Conservation (phyloP, 805 yeast genomes). For the Ascoidea asiatica region DNA sequence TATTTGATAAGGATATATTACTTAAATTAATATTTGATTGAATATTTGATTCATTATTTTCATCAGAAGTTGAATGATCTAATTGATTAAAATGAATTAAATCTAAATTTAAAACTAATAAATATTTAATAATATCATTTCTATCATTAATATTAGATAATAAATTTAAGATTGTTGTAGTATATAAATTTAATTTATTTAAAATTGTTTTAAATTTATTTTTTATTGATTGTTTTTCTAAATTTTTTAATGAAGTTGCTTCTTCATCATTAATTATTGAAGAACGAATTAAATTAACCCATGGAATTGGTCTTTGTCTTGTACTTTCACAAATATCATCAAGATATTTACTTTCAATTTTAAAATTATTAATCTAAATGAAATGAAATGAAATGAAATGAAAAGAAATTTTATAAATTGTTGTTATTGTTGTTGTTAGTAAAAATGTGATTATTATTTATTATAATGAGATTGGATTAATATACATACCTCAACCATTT, state of each 20-base stretch:
- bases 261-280: conserved; percentile 53
- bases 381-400: no score
- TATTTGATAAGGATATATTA: no score
- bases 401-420: no score
- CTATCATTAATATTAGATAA: conserved; percentile 34
- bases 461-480: no score
- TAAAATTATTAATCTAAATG: no score
- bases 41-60: conserved; percentile 17
- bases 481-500: no score
- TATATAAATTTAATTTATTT: conserved; percentile 34
- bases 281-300: conserved; percentile 83
- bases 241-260: conserved; percentile 33
- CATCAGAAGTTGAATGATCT: no score
- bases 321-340: conserved; percentile 53
- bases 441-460: no score
- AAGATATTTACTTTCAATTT: conserved; percentile 51
- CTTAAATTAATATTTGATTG: no score
- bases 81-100: no score
- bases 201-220: conserved; percentile 27
- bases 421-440: no score
- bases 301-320: conserved; percentile 71
- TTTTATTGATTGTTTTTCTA: conserved; percentile 23
- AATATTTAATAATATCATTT: conserved; percentile 54
- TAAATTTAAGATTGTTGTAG: conserved; percentile 39
- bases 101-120: conserved; percentile 50